phyloP scores from a whole-genome alignment of 371 early-diverging fungal genomes.

The Mortierella sp. region DNA sequence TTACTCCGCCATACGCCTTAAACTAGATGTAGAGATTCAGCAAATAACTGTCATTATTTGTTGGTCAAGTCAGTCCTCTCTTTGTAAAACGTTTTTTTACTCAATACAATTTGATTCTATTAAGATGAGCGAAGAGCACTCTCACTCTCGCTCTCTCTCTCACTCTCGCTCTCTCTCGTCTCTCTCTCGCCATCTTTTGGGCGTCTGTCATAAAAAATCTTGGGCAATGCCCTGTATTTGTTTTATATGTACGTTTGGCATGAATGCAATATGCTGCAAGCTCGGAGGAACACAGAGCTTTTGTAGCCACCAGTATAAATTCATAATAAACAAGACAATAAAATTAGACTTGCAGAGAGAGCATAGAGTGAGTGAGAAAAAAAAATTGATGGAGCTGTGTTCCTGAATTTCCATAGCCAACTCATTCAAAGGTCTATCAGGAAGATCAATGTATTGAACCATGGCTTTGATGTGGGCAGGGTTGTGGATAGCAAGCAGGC shows the following conservation, averaged over 20 bases:
- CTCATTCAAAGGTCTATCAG: too few relatives aligned
- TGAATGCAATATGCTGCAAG: constrained; percentile 1
- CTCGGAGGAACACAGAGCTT: not conserved
- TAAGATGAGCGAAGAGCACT: not conserved
- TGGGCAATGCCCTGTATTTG: not conserved
- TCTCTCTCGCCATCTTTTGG: not conserved
- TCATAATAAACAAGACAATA: not conserved
- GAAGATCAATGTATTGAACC: not conserved
- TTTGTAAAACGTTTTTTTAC: not conserved
- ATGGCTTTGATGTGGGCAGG: too few relatives aligned
- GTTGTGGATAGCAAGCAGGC: too few relatives aligned
- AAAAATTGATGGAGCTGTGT: constrained; percentile 3
- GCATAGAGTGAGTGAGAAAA: not conserved
- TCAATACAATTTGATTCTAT: not conserved
- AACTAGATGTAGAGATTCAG: not conserved
- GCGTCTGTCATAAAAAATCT: not conserved
- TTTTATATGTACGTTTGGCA: not conserved
- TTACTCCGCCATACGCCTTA: constrained; percentile 6
- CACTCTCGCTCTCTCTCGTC: not conserved
- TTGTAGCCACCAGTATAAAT: not conserved
- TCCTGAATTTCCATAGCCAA: not conserved
- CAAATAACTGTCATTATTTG: not conserved
- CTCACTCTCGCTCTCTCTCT: not conserved
- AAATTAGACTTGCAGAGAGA: not conserved
- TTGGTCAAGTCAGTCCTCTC: not conserved